Base-by-base conservation (phyloP, 148 eudicot species). In the Salicornia ramosissima region DNA sequence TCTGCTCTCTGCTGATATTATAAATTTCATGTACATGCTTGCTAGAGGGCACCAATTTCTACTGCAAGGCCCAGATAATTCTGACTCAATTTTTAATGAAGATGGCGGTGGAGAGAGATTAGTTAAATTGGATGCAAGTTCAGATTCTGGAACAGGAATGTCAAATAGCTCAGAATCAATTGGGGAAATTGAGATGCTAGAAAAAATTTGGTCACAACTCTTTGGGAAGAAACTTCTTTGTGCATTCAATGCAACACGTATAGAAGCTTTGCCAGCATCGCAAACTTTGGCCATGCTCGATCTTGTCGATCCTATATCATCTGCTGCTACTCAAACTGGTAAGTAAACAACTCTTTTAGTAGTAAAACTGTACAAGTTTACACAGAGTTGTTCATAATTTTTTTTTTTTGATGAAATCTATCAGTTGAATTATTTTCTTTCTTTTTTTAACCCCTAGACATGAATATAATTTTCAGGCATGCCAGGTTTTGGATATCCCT, bases 191-290 rank as follows among this genome's bases (percentile, higher is more conserved):
- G 90, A 87, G 68, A 87, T 82, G 80, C 78, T 87, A 53, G 91
- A 88, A 74, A 83, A 92, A 70, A 80, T 87, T 43, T 92, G 96
- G 18, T 71, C 88, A 22, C 90, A 89, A 81, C 85, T 92, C 70
- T 82, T 80, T 75, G 91, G 88, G 67, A 92, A 86, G 86, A 92
- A 89, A 76, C 86, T 92, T 58, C 83, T 92, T 53, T 89, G 85
- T 86, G 97, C 97, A 56, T 92, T 92, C 75, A 95, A 89, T 81
- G 97, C 96, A 39, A 83, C 93, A 30, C 85, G 91, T 43, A 85
- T 86, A 31, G 96, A 92, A 86, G 83, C 90, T 67, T 51, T 83
- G 70, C 86, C 82, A 68, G 82, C 84, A 65, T 77, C 93, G 72
- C 91, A 95, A 74, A 83, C 83, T 53, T 83, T 85, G 74, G 80